Conservation (phyloP, 345 rosid species). For the Salix udensis region DNA sequence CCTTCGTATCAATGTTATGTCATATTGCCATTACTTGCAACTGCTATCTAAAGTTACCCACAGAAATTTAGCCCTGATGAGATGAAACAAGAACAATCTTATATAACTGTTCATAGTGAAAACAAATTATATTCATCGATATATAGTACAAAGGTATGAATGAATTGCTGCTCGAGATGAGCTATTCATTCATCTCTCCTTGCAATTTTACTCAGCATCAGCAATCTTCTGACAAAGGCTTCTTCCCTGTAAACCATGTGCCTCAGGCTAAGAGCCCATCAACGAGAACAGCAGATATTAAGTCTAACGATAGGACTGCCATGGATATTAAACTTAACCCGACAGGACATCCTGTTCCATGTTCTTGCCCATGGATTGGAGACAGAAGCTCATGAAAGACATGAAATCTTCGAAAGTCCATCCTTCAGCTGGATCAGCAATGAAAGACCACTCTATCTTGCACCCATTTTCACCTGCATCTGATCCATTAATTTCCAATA, state of each 20-base stretch:
- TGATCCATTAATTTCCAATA: slow-evolving; percentile 16
- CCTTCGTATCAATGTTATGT: too few species aligned
- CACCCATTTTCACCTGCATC: slow-evolving; percentile 26
- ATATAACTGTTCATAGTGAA: too few species aligned
- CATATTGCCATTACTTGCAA: neutral
- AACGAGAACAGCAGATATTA: too few species aligned
- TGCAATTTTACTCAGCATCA: too few species aligned
- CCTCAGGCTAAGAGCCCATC: neutral
- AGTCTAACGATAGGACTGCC: neutral
- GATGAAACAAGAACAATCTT: too few species aligned
- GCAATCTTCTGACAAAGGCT: too few species aligned
- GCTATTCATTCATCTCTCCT: too few species aligned
- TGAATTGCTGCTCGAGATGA: too few species aligned
- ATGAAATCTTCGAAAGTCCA: slow-evolving; percentile 44
- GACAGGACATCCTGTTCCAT: slow-evolving; percentile 33
- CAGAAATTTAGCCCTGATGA: too few species aligned
- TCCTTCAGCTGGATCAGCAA: slow-evolving; percentile 54
- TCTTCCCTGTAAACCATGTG: too few species aligned
- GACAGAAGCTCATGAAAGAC: slow-evolving; percentile 25
- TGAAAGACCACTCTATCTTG: slow-evolving; percentile 61
- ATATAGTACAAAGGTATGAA: too few species aligned
- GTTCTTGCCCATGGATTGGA: slow-evolving; percentile 42
- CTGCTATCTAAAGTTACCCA: neutral
- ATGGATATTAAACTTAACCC: neutral
- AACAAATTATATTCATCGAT: too few species aligned